phyloP scores from a whole-genome alignment of 192 early-diverging fungal species.

The Geosiphon pyriformis region DNA sequence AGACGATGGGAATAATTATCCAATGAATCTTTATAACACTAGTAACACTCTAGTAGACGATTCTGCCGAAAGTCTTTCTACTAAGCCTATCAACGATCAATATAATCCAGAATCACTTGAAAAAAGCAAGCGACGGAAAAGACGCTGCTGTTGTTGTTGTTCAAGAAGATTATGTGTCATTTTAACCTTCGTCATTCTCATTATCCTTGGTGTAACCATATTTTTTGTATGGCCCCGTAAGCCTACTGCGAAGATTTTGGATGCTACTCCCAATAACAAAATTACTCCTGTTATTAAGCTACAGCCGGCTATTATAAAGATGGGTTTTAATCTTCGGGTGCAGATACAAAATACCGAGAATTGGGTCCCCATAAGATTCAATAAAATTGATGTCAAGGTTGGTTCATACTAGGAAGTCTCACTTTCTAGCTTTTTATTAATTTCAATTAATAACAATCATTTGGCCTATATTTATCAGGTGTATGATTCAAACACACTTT shows the following conservation, averaged over 20 bases:
- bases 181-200: constrained; percentile 1
- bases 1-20: neutral
- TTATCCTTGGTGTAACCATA: neutral
- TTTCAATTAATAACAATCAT: neutral
- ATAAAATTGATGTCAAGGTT: constrained; percentile 10
- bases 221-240: constrained; percentile 17
- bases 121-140: neutral
- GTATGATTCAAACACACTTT: neutral
- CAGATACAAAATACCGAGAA: constrained; percentile 11
- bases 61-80: neutral
- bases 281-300: neutral
- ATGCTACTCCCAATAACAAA: neutral
- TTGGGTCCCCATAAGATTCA: constrained; percentile 15
- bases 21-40: neutral
- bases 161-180: constrained; percentile 19
- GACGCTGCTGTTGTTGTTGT: constrained; percentile 13
- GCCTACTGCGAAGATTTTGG: neutral
- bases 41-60: neutral
- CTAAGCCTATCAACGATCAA: neutral
- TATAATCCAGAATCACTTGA: neutral
- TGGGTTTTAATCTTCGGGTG: neutral
- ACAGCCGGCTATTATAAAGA: neutral
- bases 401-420: neutral
- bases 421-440: neutral
- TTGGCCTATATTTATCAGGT: neutral